Base-by-base conservation (phyloP, 257 asterid species). In the Nyctanthes arbortristis region DNA sequence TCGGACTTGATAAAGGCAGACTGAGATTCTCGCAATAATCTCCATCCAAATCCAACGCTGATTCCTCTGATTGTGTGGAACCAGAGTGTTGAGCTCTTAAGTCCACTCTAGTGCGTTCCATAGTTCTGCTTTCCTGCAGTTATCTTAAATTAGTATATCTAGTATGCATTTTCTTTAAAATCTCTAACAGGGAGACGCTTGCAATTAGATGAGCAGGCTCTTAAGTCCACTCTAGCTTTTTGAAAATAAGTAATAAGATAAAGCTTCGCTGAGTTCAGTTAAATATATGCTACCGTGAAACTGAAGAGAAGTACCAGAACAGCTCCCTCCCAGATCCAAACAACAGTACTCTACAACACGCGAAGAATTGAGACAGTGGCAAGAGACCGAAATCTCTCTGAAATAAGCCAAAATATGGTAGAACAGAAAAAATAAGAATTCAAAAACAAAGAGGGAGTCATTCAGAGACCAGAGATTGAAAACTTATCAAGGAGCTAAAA, bases 31-130 rank as follows among this genome's bases (percentile, higher is more conserved):
- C 66, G 79, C 78, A 83, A 75, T 61, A 79, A 71, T 84, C 78
- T 66, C 90, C 79, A 81, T 91, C 99, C 77, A 89, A 71, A 85
- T 84, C 93, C 62, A 89, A 69, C 32, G 90, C 89, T 25, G 97
- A 91, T 77, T 89, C 97, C 45, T 71, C 96, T 25, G 99, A 87
- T 63, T 81, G 84, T 25, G 85, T 77, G 34, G 97, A 89, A 75
- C 85, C 88, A 59, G 91, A 86, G 33, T 84, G 91, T 66, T 82
- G 84, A 76, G 82, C 80, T 72, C 83, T 81, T 73, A 82, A 75
- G 72, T 87, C 89, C 79, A 85, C 71, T 80, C 68, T 77, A 62
- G 78, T 71, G 77, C 73, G 81, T 45, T 80, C 85, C 88, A 79
- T 75, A 63, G 75, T 63, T 79, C 78, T 80, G 77, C 78, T 73